These are phyloP conservation scores for Colletotrichum sansevieriae DNA, from an alignment of 2,329 filamentous ascomycete species.

Conservation along the genomic window DNA sequence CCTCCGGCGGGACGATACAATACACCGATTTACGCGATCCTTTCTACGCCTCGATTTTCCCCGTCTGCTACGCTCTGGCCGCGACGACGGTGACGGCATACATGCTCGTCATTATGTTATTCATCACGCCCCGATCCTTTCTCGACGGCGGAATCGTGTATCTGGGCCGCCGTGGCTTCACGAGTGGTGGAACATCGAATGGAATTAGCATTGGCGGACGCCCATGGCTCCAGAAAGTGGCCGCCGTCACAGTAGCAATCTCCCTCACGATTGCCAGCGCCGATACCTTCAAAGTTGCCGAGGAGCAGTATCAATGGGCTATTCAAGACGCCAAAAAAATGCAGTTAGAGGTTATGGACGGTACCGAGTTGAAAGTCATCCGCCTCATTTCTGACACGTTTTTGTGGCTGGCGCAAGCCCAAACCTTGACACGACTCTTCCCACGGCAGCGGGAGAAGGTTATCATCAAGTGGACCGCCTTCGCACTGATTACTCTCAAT, in stretches of 20 bases:
- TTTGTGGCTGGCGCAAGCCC: slow-evolving; percentile 96
- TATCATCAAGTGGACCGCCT: slow-evolving; percentile 98
- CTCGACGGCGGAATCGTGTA: slow-evolving; percentile 88
- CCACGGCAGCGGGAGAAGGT: slow-evolving; percentile 97
- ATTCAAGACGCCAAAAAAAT: slow-evolving; percentile 83
- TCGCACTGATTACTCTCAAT: slow-evolving; percentile 91
- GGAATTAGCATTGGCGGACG: slow-evolving; percentile 90
- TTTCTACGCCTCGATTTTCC: slow-evolving; percentile 94
- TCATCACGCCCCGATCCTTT: slow-evolving; percentile 95
- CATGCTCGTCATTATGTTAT: slow-evolving; percentile 91
- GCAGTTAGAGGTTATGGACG: slow-evolving; percentile 83
- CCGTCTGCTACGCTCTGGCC: slow-evolving; percentile 92
- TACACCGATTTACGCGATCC: slow-evolving; percentile 82
- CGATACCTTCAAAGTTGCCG: slow-evolving; percentile 88
- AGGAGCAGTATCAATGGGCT: slow-evolving; percentile 83
- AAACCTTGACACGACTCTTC: slow-evolving; percentile 95
- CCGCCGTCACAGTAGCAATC: slow-evolving; percentile 79
- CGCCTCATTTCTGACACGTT: slow-evolving; percentile 96
- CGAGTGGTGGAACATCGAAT: slow-evolving; percentile 84
- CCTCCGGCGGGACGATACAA: slow-evolving; percentile 46
- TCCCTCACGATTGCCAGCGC: slow-evolving; percentile 94
- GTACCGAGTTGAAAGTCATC: slow-evolving; percentile 88
- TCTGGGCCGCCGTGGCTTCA: slow-evolving; percentile 83
- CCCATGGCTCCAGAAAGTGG: slow-evolving; percentile 92
- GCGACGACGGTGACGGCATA: slow-evolving; percentile 92